These are phyloP conservation scores for Colletotrichum lupini DNA, from an alignment of 2,329 filamentous ascomycete genomes.

Conservation along the genomic window DNA sequence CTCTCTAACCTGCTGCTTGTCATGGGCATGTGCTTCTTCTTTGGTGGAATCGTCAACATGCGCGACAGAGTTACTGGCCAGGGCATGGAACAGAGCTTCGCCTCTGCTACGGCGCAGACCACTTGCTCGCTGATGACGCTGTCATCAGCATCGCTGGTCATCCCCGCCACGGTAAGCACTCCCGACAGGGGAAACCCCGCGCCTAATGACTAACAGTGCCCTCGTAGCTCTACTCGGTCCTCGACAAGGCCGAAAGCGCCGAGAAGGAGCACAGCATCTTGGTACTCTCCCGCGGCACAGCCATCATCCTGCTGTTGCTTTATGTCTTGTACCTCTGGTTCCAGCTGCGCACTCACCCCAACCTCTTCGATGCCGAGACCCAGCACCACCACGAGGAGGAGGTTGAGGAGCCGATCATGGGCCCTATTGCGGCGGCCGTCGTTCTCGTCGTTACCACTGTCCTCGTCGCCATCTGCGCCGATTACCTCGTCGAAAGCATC, in stretches of 20 bases:
- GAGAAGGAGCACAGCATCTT: constrained; percentile 69
- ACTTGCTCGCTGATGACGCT: constrained; percentile 81
- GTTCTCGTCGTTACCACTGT: constrained; percentile 78
- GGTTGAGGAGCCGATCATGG: constrained; percentile 64
- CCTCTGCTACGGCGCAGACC: constrained; percentile 81
- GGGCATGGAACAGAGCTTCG: constrained; percentile 77
- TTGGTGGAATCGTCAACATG: constrained; percentile 76
- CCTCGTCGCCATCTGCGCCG: constrained; percentile 78
- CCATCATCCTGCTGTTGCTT: constrained; percentile 78
- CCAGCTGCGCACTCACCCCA: constrained; percentile 79
- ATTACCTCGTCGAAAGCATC: constrained; percentile 82
- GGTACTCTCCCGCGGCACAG: constrained; percentile 78
- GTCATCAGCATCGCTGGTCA: constrained; percentile 81
- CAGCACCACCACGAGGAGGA: constrained; percentile 45
- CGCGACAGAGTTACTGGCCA: constrained; percentile 62
- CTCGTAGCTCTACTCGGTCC: constrained; percentile 71
- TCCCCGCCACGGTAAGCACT: constrained; percentile 73
- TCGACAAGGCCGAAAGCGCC: constrained; percentile 56
- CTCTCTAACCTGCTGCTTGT: constrained; percentile 93
- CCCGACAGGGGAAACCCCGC: background rate
- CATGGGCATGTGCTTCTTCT: constrained; percentile 82
- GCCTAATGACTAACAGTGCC: constrained; percentile 1
- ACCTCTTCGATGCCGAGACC: constrained; percentile 73
- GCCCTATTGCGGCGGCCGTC: constrained; percentile 70
- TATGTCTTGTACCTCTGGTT: constrained; percentile 84